A percentile compares a stretch with the other conserved stretches of the same genome.
Conservation (phyloP, 1,139 yeast species). For the Hansenula sp. region DNA sequence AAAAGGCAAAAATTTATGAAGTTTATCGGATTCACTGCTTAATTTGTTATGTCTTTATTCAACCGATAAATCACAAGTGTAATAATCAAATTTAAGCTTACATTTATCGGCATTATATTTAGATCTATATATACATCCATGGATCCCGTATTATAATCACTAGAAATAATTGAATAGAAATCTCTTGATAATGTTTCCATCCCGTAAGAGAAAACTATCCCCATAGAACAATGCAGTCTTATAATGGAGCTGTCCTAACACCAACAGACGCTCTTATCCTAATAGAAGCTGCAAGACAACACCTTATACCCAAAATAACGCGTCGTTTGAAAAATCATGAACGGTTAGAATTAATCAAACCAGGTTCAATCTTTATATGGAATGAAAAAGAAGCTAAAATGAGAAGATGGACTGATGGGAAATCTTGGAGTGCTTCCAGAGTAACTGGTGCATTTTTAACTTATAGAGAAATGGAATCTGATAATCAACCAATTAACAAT, state of each 20-base stretch:
- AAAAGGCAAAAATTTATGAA: too few species aligned
- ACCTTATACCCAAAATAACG: constrained; percentile 53
- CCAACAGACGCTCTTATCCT: constrained; percentile 61
- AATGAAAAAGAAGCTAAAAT: constrained; percentile 68
- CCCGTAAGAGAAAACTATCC: too few species aligned
- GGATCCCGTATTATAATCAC: too few species aligned
- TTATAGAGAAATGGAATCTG: constrained; percentile 56
- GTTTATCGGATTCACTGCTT: too few species aligned
- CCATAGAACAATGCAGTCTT: constrained; percentile 44
- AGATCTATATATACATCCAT: too few species aligned
- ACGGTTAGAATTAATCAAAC: constrained; percentile 39
- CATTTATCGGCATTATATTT: too few species aligned
- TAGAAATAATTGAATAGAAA: too few species aligned
- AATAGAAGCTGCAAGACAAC: constrained; percentile 59
- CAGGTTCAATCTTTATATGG: constrained; percentile 70
- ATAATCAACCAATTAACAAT: constrained; percentile 16
- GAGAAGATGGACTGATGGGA: constrained; percentile 77
- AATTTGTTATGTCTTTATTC: too few species aligned
- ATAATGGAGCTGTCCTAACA: constrained; percentile 53
- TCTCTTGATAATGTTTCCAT: too few species aligned
- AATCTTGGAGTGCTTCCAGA: constrained; percentile 67
- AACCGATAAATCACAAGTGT: too few species aligned
- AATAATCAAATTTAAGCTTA: too few species aligned
- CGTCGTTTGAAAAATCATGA: constrained; percentile 59
- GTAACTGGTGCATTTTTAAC: constrained; percentile 63